phyloP scores from a whole-genome alignment of 352 stramenopile genomes.

The Phytophthora meadii region DNA sequence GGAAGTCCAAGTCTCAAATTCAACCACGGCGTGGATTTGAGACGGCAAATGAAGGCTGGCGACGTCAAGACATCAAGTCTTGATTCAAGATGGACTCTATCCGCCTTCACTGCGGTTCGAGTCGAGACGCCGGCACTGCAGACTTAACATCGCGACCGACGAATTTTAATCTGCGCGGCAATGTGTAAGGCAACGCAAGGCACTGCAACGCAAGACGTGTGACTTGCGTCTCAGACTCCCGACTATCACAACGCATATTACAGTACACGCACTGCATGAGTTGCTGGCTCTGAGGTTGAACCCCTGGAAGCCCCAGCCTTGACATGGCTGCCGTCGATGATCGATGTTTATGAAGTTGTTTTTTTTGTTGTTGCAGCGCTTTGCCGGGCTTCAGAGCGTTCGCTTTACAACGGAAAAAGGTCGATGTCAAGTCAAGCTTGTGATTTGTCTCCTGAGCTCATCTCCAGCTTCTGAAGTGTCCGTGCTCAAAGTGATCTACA shows the following conservation, averaged over 20 bases:
- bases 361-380: too few relatives aligned
- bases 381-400: not conserved
- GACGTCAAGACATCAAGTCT: conserved; percentile 14
- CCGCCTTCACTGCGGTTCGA: not conserved
- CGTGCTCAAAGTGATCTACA: not conserved
- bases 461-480: conserved; percentile 14
- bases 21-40: not conserved
- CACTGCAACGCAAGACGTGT: not conserved
- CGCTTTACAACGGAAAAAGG: conserved; percentile 2
- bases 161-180: not conserved
- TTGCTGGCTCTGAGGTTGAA: not conserved
- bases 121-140: not conserved
- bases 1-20: not conserved
- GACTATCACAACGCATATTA: not conserved
- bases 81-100: not conserved
- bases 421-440: conserved; percentile 3
- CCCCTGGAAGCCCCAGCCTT: conserved; percentile 6
- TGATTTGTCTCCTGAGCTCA: conserved; percentile 14
- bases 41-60: conserved; percentile 4
- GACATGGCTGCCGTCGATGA: conserved; percentile 8
- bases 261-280: not conserved
- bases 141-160: not conserved
- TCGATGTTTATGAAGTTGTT: not conserved
- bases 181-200: not conserved
- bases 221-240: not conserved